Conservation (phyloP, 1,284 basidiomycete species). For the Schizophyllum amplum region DNA sequence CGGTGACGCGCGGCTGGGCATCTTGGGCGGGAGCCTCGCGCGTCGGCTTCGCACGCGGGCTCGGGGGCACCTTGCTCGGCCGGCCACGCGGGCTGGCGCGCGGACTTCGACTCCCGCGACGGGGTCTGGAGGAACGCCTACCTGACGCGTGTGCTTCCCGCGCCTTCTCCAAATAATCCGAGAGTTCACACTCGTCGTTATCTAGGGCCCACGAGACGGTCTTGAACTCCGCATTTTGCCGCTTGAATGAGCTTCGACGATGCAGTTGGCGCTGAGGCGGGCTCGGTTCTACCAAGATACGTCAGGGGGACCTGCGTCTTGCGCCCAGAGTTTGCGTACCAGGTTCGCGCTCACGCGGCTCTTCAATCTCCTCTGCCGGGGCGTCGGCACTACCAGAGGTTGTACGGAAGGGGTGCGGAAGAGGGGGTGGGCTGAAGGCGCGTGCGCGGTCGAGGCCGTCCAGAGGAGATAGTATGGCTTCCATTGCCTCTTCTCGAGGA, state of each 20-base stretch:
- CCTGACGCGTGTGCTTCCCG: conserved; percentile 50
- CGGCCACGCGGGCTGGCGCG: too few relatives aligned
- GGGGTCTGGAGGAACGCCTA: conserved; percentile 21
- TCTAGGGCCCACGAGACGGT: conserved; percentile 70
- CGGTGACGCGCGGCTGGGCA: too few relatives aligned
- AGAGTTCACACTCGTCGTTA: conserved; percentile 46
- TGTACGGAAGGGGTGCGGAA: conserved; percentile 20
- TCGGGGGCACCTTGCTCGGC: too few relatives aligned
- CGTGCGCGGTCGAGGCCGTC: conserved; percentile 5
- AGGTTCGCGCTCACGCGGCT: too few relatives aligned
- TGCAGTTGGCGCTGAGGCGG: conserved; percentile 28
- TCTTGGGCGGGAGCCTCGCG: too few relatives aligned
- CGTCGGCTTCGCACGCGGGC: too few relatives aligned
- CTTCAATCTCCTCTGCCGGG: neutral
- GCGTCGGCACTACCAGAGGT: conserved; percentile 3
- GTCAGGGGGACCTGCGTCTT: neutral
- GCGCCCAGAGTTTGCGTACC: neutral
- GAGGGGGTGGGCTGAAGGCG: conserved; percentile 17
- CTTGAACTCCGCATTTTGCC: conserved; percentile 52
- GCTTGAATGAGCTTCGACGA: conserved; percentile 55
- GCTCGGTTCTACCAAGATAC: conserved; percentile 11
- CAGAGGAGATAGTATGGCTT: neutral
- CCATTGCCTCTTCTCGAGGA: neutral
- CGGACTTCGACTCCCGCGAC: too few relatives aligned
- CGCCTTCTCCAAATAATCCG: conserved; percentile 43